Conservation (phyloP, 169 alveolate genomes). For the Amoebophrya sp. region DNA sequence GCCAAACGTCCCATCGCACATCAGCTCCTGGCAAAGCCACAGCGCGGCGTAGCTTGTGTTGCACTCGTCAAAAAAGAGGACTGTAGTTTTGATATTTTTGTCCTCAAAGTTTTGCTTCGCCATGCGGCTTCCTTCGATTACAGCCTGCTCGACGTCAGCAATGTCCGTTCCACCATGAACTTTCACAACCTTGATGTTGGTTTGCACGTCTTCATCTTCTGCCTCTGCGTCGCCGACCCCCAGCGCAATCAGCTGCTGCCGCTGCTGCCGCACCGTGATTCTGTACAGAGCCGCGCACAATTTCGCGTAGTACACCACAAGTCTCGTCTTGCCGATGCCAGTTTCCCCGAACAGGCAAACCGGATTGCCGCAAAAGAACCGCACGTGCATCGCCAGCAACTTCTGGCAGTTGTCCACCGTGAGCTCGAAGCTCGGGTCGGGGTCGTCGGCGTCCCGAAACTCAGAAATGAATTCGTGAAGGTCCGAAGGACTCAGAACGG, state of each 20-base stretch:
- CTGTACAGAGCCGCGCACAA: not conserved
- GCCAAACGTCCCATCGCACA: not conserved
- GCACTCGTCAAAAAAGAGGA: slow-evolving; percentile 16
- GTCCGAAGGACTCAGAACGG: not conserved
- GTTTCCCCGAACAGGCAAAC: slow-evolving; percentile 11
- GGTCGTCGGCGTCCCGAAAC: not conserved
- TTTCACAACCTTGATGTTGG: not conserved
- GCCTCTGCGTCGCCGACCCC: not conserved
- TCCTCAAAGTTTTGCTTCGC: not conserved
- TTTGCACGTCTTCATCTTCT: not conserved
- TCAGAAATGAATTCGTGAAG: not conserved
- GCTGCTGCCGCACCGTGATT: not conserved
- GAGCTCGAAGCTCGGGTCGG: not conserved
- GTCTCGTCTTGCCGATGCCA: slow-evolving; percentile 7
- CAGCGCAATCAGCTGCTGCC: not conserved
- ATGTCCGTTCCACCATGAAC: not conserved
- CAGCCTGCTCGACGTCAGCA: not conserved
- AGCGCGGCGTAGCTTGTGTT: slow-evolving; percentile 4
- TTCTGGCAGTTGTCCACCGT: slow-evolving; percentile 15
- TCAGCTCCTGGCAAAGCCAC: slow-evolving; percentile 25
- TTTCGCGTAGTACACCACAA: not conserved
- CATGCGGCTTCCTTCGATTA: not conserved
- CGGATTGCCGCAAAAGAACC: not conserved
- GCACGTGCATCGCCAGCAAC: slow-evolving; percentile 1
- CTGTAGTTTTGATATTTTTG: not conserved